Evolutionary conservation across 2,329 filamentous ascomycete species (phyloP), one percentile per base, ranked within the genome.

Genomic region (Colletotrichum higginsianum): DNA sequence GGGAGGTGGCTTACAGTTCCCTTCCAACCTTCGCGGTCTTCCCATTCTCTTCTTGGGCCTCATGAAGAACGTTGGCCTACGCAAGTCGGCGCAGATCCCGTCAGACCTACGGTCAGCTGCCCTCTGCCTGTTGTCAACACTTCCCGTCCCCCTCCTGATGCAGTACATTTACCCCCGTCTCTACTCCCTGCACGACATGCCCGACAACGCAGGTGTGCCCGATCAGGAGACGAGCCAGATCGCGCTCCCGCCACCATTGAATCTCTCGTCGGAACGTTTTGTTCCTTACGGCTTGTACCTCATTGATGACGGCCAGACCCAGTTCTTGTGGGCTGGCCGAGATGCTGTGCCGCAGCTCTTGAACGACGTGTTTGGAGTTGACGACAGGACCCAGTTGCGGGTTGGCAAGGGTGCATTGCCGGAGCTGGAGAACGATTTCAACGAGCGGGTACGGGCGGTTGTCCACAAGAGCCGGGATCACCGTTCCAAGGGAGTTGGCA

Each of bases 301-400:
- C 69, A 96, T 99, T 77, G 96, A 99, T 77, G 96, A 99, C 78
- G 95, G 95, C 3, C 96, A 98, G 82, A 98, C 94, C 7, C 96
- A 99, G 81, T 99, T 99, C 88, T 84, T 99, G 58, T 99, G 96
- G 96, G 89, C 98, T 23, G 96, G 96, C 16, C 91, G 95, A 46
- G 96, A 99, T 76, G 93, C 96, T 1, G 94, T 99, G 38, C 94
- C 95, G 1, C 94, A 97, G 79, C 88, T 99, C 42, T 86, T 98
- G 50, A 83, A 88, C 63, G 96, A 99, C 77, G 96, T 98, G 7
- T 99, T 99, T 80, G 96, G 95, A 30, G 88, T 96, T 13, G 87
- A 92, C 56, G 95, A 98, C 82, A 91, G 93, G 79, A 91, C 91
- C 49, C 92, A 94, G 79, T 86, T 99, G 73, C 95, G 94, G 75